These are phyloP conservation scores for Incumbomyces lentus DNA, from an alignment of 2,329 filamentous ascomycete species.

Conservation along the genomic window DNA sequence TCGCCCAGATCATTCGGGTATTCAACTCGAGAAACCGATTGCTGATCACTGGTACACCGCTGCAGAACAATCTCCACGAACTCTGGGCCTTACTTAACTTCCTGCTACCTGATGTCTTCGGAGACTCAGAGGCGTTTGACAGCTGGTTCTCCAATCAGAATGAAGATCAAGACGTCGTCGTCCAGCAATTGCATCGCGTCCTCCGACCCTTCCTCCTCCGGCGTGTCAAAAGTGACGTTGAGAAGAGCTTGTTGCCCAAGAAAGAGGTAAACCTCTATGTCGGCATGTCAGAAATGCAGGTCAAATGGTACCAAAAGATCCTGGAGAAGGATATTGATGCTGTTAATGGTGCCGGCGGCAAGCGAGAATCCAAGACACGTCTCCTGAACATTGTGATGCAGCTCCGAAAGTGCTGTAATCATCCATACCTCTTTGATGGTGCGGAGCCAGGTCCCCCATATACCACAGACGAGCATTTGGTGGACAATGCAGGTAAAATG, in stretches of 20 bases:
- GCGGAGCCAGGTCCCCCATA: conserved; percentile 95
- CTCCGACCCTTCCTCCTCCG: conserved; percentile 87
- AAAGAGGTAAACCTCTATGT: conserved; percentile 96
- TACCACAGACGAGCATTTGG: conserved; percentile 90
- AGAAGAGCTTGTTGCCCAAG: conserved; percentile 94
- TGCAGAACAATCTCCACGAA: conserved; percentile 97
- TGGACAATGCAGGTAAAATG: conserved; percentile 96
- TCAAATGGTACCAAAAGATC: conserved; percentile 99
- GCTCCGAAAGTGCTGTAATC: conserved; percentile 95
- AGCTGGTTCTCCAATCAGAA: conserved; percentile 93
- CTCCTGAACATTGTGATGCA: conserved; percentile 99
- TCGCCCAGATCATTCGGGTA: conserved; percentile 89
- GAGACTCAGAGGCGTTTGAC: conserved; percentile 91
- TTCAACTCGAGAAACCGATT: conserved; percentile 94
- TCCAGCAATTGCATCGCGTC: conserved; percentile 89
- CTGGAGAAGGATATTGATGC: conserved; percentile 98
- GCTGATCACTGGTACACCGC: conserved; percentile 88
- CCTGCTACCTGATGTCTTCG: conserved; percentile 93
- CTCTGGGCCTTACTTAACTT: conserved; percentile 97
- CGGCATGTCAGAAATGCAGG: conserved; percentile 98
- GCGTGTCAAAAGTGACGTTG: conserved; percentile 93
- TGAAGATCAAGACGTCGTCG: conserved; percentile 85
- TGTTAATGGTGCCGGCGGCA: conserved; percentile 90
- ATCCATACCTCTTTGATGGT: conserved; percentile 95
- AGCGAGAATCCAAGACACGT: conserved; percentile 93